Evolutionary conservation across 208 protist genomes (phyloP).

Genomic region (Vickermania spadyakhi): DNA sequence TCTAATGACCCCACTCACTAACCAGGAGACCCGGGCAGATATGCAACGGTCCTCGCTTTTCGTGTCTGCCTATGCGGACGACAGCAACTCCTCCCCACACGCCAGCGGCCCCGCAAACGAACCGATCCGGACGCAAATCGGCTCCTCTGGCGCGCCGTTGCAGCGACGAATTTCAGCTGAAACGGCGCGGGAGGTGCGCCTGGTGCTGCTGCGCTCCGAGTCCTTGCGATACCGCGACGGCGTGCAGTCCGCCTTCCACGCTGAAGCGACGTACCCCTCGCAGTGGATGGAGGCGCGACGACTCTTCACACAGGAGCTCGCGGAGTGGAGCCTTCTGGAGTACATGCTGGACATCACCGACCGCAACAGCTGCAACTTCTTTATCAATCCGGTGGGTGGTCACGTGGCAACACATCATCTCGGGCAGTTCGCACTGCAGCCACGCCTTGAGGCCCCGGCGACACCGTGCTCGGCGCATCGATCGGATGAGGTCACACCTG

Average conservation of each 20-base stretch:
- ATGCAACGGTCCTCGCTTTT: not conserved
- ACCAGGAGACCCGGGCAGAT: not conserved
- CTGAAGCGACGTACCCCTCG: slow-evolving; percentile 27
- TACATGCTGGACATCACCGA: slow-evolving; percentile 61
- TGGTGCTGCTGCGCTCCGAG: slow-evolving; percentile 34
- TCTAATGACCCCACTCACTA: not conserved
- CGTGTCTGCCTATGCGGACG: not conserved
- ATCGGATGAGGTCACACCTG: not conserved
- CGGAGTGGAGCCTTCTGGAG: slow-evolving; percentile 74
- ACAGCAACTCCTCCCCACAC: not conserved
- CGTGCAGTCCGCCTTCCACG: slow-evolving; percentile 34
- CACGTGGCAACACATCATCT: slow-evolving; percentile 63
- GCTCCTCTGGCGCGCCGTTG: no score
- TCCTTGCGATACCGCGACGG: slow-evolving; percentile 25
- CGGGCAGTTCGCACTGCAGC: slow-evolving; percentile 50
- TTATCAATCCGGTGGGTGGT: slow-evolving; percentile 57
- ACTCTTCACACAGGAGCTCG: slow-evolving; percentile 53
- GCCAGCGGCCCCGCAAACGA: not conserved
- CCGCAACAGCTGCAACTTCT: slow-evolving; percentile 46
- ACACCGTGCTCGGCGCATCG: not conserved
- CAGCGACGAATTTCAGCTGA: slow-evolving; percentile 6
- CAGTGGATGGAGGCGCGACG: slow-evolving; percentile 49
- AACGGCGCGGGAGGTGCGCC: slow-evolving; percentile 13
- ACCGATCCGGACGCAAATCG: no score
- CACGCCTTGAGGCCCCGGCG: not conserved